Conservation (phyloP, 2,329 filamentous ascomycete genomes). For the Ciborinia camelliae region DNA sequence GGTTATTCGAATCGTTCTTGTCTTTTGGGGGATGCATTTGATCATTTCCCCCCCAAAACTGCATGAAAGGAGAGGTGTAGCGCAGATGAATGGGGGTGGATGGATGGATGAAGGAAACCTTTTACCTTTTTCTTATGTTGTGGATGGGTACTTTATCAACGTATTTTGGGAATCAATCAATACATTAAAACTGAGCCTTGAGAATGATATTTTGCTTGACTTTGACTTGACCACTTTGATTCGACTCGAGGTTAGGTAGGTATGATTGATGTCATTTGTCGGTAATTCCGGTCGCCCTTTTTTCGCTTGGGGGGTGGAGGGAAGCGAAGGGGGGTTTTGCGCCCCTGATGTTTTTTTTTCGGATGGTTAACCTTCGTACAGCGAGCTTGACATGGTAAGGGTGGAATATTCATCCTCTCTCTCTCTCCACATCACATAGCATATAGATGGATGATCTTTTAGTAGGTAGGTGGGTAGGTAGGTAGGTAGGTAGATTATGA, state of each 20-base stretch:
- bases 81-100: neutral
- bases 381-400: too few relatives aligned
- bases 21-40: conserved; percentile 11
- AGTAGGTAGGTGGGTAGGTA: too few relatives aligned
- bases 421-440: too few relatives aligned
- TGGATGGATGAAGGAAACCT: conserved; percentile 4
- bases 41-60: neutral
- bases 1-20: conserved; percentile 9
- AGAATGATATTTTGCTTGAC: neutral
- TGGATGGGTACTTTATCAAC: neutral
- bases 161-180: conserved; percentile 12
- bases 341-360: too few relatives aligned
- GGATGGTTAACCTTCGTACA: too few relatives aligned
- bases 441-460: too few relatives aligned
- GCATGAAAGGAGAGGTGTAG: conserved; percentile 1
- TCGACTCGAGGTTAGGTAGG: neutral
- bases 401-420: too few relatives aligned
- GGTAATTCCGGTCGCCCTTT: neutral
- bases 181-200: neutral
- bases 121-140: conserved; percentile 9
- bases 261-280: too few relatives aligned
- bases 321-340: too few relatives aligned
- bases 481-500: too few relatives aligned
- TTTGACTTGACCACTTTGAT: neutral
- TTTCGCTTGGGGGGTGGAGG: neutral